phyloP scores from a whole-genome alignment of 106 monocot genomes.

The Platanthera guangdongensis region DNA sequence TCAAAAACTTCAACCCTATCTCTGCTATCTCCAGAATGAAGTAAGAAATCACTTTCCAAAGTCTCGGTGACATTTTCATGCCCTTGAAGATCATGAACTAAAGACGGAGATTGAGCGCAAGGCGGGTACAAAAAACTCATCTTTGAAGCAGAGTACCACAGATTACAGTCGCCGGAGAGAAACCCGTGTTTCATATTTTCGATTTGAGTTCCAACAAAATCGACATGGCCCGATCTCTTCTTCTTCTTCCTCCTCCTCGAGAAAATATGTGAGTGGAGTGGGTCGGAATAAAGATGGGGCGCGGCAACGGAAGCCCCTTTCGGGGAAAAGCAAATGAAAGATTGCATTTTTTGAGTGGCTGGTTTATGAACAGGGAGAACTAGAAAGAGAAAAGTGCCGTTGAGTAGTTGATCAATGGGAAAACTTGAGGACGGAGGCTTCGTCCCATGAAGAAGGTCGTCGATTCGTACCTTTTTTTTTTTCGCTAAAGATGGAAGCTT shows the following conservation, averaged over 20 bases:
- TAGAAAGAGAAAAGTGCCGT: neutral
- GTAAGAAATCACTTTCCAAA: neutral
- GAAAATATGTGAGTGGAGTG: conserved; percentile 6
- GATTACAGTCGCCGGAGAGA: conserved; percentile 3
- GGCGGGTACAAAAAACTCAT: conserved; percentile 19
- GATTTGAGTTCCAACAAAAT: neutral
- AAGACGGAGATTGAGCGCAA: conserved; percentile 28
- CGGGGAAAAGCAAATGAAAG: conserved; percentile 28
- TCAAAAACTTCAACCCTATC: neutral
- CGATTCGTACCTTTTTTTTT: neutral
- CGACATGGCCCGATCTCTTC: neutral
- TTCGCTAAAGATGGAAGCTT: neutral
- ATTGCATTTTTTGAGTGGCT: conserved; percentile 34
- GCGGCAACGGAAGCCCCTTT: conserved; percentile 21
- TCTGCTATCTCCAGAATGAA: conserved; percentile 2
- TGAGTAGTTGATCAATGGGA: neutral
- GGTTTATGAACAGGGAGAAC: conserved; percentile 10
- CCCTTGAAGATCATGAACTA: conserved; percentile 25
- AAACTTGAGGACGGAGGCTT: neutral
- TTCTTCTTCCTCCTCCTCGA: conserved; percentile 25
- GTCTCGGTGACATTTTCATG: conserved; percentile 1
- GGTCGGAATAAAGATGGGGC: conserved; percentile 22
- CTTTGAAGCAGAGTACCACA: conserved; percentile 15
- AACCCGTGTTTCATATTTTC: conserved; percentile 13
- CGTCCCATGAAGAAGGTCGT: neutral